Evolutionary conservation across 352 stramenopile species (phyloP), one percentile per base, ranked within the genome.

Genomic region (Phytophthora crassamura): DNA sequence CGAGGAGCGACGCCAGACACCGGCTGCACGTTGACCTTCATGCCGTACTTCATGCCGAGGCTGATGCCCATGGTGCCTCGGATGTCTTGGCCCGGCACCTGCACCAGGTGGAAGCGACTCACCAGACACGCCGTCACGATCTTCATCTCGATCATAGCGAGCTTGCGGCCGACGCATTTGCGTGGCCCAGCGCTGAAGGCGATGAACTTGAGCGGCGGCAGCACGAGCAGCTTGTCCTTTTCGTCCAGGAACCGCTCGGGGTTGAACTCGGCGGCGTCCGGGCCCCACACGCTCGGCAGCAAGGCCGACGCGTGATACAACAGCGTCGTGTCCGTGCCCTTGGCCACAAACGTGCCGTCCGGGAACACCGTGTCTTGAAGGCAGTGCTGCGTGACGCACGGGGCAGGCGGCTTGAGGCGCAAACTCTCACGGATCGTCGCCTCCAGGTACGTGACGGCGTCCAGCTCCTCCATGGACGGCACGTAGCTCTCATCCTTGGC

Each of bases 61-160:
- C 74, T 86, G 33, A 90, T 75, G 4, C 78, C 82, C 43, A 69
- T 68, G 0, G 75, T 72, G 35, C 77, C 79, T 1, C 66, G 76
- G 49, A 88, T 61, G 22, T 74, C 47, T 22, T 88, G 73, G 0
- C 58, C 74, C 0, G 74, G 64, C 1, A 80, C 32, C 43, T 82
- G 14, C 2, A 40, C 54, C 10, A 96, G 51, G 35, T 86, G 52
- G 50, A 90, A 94, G 18, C 79, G 67, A 10, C 75, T 72, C 22
- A 96, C 57, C 20, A 95, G 40, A 39, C 55, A 66, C 20, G 70
- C 67, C 3, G 79, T 59, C 35, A 90, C 71, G 25, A 92, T 68
- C 43, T 95, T 93, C 68, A 94, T 88, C 68, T 96, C 80, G 6
- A 94, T 59, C 69, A 94, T 71, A 7, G 89, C 88, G 4, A 97